Percentiles rank a stretch among this genome's conserved stretches.
Conservation (phyloP, 1,284 basidiomycete species). For the Ustanciosporium gigantosporum region DNA sequence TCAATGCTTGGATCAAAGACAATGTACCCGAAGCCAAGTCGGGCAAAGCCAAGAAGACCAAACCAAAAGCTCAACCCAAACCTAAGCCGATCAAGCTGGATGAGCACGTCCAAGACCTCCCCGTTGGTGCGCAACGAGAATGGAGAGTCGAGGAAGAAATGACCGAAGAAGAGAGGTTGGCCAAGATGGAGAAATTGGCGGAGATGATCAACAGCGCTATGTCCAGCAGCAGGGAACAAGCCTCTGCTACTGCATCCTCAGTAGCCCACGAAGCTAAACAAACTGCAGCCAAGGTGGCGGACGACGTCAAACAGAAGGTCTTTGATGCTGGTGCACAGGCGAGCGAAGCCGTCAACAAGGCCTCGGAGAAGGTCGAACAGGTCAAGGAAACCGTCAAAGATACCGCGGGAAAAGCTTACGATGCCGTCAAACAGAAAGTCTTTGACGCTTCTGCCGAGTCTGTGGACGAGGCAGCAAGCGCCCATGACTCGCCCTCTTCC, state of each 20-base stretch:
- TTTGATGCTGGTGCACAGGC: background rate
- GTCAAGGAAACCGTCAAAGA: background rate
- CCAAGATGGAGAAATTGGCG: conserved; percentile 35
- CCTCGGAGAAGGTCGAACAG: background rate
- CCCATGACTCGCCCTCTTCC: conserved; percentile 6
- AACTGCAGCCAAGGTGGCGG: background rate
- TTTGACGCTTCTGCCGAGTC: too few relatives aligned
- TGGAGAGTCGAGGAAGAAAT: conserved; percentile 35
- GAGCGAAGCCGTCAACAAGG: background rate
- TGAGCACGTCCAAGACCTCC: conserved; percentile 15
- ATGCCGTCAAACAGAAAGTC: conserved; percentile 1
- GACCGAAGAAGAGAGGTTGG: conserved; percentile 22
- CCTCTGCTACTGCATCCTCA: background rate
- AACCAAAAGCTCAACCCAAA: conserved; percentile 15
- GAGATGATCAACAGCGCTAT: conserved; percentile 38
- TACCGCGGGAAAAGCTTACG: background rate
- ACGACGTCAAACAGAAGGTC: conserved; percentile 1
- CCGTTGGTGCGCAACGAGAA: conserved; percentile 18
- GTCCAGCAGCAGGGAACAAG: conserved; percentile 15
- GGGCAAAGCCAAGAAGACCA: conserved; percentile 24
- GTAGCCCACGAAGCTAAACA: background rate
- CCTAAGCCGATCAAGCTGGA: conserved; percentile 25
- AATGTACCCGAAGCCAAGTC: conserved; percentile 35
- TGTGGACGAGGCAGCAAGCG: conserved; percentile 2
- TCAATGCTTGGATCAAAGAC: conserved; percentile 52